A percentile compares a stretch with the other conserved stretches of the same genome.
These are phyloP conservation scores for Chrysosporium queenslandicum DNA, from an alignment of 2,329 filamentous ascomycete genomes.

Conservation along the genomic window DNA sequence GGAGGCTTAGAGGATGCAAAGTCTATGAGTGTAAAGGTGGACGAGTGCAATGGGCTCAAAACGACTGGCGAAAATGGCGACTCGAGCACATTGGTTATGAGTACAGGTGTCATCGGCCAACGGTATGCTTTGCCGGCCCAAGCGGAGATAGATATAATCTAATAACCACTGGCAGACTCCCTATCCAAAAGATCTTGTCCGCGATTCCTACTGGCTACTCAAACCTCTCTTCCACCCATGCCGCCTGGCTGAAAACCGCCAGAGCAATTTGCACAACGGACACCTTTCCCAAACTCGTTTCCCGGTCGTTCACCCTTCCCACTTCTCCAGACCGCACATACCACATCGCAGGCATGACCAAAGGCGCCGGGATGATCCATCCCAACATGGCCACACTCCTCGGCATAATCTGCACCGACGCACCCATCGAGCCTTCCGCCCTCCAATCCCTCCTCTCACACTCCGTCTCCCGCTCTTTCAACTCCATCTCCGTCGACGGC, in stretches of 20 bases:
- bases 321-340: slow-evolving; percentile 68
- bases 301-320: slow-evolving; percentile 71
- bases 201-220: slow-evolving; percentile 68
- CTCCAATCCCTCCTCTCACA: slow-evolving; percentile 61
- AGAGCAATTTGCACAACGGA: slow-evolving; percentile 96
- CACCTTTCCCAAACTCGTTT: slow-evolving; percentile 93
- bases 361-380: slow-evolving; percentile 98
- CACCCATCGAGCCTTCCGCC: slow-evolving; percentile 58
- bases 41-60: slow-evolving; percentile 49
- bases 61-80: slow-evolving; percentile 32
- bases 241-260: slow-evolving; percentile 77
- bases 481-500: slow-evolving; percentile 92
- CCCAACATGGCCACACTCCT: slow-evolving; percentile 97
- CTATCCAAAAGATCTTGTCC: slow-evolving; percentile 78
- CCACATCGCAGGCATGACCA: slow-evolving; percentile 85
- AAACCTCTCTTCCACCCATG: slow-evolving; percentile 62
- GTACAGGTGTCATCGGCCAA: slow-evolving; percentile 94
- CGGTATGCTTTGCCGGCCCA: slow-evolving; percentile 42
- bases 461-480: slow-evolving; percentile 78
- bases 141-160: slow-evolving; percentile 5
- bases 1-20: slow-evolving; percentile 80
- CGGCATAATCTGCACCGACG: slow-evolving; percentile 85
- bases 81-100: slow-evolving; percentile 82
- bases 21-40: slow-evolving; percentile 70
- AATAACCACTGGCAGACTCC: slow-evolving; percentile 48